Conservation (phyloP, 129 eudicot genomes). For the Silybum marianum region DNA sequence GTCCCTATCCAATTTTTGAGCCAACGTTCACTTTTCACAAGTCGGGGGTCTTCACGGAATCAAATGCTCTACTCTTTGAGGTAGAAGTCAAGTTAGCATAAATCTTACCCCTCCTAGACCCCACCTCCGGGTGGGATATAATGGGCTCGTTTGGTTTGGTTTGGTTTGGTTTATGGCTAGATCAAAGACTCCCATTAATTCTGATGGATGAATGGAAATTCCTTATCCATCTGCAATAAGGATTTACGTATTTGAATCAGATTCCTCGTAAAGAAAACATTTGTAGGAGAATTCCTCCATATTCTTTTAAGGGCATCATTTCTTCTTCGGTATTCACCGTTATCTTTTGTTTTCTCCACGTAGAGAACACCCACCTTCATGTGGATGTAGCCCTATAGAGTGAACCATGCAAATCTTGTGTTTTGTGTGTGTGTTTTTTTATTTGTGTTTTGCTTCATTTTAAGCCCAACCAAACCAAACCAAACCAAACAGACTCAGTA, state of each 20-base stretch:
- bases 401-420: slow-evolving; percentile 6
- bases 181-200: background rate
- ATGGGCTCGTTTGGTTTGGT: background rate
- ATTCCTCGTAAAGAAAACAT: background rate
- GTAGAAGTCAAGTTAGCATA: background rate
- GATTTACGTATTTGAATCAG: background rate
- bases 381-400: background rate
- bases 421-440: slow-evolving; percentile 6
- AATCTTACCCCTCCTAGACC: background rate
- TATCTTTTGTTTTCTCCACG: background rate
- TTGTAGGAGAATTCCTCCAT: background rate
- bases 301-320: background rate
- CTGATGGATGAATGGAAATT: background rate
- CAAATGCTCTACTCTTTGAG: background rate
- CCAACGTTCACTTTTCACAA: background rate
- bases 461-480: background rate
- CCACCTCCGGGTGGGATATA: background rate
- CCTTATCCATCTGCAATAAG: background rate
- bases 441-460: background rate
- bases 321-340: background rate
- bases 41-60: background rate
- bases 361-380: background rate
- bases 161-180: background rate
- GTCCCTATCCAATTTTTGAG: background rate
- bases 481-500: background rate